A percentile compares a stretch with the other conserved stretches of the same genome.
These are phyloP conservation scores for Stenogyne calaminthoides DNA, from an alignment of 305 asterid species.

Conservation along the genomic window DNA sequence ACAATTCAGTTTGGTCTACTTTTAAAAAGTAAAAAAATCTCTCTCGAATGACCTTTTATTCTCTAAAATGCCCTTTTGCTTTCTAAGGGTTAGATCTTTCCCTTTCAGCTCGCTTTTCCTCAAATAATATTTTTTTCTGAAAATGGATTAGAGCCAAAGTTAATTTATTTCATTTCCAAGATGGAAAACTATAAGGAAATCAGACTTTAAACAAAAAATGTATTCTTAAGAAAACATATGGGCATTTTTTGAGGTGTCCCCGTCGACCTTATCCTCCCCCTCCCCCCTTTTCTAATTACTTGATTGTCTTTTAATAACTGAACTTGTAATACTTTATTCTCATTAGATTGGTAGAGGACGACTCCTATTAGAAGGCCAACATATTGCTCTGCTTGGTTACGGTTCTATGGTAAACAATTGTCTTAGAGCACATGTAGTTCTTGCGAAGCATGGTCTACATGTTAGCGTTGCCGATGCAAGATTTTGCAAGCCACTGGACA, in stretches of 20 bases:
- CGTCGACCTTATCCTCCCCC: too few species aligned
- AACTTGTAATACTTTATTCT: neutral
- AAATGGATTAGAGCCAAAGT: neutral
- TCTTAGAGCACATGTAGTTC: constrained; percentile 74
- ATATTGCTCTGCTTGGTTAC: constrained; percentile 78
- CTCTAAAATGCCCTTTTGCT: neutral
- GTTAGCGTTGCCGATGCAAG: constrained; percentile 95
- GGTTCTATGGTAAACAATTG: constrained; percentile 95
- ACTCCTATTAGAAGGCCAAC: constrained; percentile 71
- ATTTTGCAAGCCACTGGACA: constrained; percentile 95
- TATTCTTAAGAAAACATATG: neutral
- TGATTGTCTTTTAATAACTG: neutral
- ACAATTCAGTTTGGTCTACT: neutral
- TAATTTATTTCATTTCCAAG: neutral
- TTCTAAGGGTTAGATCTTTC: neutral
- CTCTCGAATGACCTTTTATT: neutral
- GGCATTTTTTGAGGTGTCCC: neutral
- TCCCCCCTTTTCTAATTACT: too few species aligned
- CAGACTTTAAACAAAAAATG: neutral
- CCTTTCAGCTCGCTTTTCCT: neutral
- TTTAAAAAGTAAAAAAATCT: neutral
- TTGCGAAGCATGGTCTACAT: constrained; percentile 60
- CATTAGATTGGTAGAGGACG: constrained; percentile 79
- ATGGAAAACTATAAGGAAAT: neutral
- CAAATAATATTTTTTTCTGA: too few species aligned